Conservation (phyloP, 192 early-diverging fungal genomes). For the Coemansia sp. region DNA sequence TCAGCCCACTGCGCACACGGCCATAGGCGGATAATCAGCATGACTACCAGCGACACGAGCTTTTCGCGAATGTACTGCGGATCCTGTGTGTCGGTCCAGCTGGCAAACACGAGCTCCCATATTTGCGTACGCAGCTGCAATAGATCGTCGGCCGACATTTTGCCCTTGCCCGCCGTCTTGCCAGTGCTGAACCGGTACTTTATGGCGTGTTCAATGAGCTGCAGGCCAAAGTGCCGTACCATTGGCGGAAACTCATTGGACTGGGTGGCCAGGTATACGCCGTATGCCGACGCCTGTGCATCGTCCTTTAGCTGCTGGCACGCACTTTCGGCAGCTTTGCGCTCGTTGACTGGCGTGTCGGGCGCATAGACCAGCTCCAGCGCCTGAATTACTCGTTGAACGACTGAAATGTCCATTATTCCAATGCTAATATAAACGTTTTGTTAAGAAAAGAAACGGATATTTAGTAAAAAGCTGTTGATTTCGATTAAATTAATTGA, state of each 20-base stretch:
- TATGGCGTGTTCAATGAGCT: conserved; percentile 37
- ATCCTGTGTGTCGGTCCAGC: not conserved
- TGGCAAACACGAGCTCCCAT: conserved; percentile 15
- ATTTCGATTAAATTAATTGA: not conserved
- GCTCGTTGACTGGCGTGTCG: conserved; percentile 25
- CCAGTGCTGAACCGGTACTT: conserved; percentile 10
- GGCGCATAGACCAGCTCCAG: conserved; percentile 35
- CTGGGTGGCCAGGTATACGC: conserved; percentile 17
- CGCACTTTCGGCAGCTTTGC: conserved; percentile 31
- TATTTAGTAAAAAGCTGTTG: not conserved
- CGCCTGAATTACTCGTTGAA: conserved; percentile 27
- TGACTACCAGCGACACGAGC: conserved; percentile 31
- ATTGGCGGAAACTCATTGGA: conserved; percentile 10
- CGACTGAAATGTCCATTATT: conserved; percentile 22
- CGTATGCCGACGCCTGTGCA: conserved; percentile 11
- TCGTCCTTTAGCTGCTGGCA: conserved; percentile 36
- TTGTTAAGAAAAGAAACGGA: not conserved
- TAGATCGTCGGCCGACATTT: conserved; percentile 3
- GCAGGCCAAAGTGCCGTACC: conserved; percentile 44
- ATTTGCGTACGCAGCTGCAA: conserved; percentile 22
- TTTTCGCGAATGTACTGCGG: conserved; percentile 40
- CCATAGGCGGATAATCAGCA: conserved; percentile 39
- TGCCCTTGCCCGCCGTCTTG: not conserved
- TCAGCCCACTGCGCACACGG: conserved; percentile 30
- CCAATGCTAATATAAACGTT: not conserved